Base-by-base conservation (phyloP, 805 yeast genomes). In the Cyberlindnera xylosilytica region DNA sequence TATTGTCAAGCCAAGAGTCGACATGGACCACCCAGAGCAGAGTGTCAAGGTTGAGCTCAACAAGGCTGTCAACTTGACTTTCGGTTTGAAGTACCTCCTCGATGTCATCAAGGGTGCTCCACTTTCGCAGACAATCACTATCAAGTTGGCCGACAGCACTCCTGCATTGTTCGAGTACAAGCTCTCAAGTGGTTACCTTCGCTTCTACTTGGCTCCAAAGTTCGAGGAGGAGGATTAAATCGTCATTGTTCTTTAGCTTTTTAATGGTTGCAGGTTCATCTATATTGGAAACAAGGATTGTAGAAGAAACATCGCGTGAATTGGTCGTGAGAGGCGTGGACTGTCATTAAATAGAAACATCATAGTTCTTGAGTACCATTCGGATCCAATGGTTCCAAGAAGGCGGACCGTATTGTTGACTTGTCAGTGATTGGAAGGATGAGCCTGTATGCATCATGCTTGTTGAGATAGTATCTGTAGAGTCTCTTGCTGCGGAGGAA, bases 191-290 rank as follows among this genome's bases (percentile, higher is more conserved):
- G 99, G 99, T 41, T 87, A 87, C 68, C 73, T 93, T 64, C 83
- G 96, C 64, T 93, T 86, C 78, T 93, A 87, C 78, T 77, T 93
- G 65, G 99, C 99, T 56, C 99, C 99, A 46, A 91, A 93, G 76
- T 88, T 93, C 63, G 96, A 86, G 52, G 98, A 90, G 51, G 96
- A 87, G 51, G 93, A 86, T 34, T 49, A 37, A 41, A 11, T 20
- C 5, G n/a, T 26, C n/a, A 26, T 9, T 26, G n/a, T 26, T 26
- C 18, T 10, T 7, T 19, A 20, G 24, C 18, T 19, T 32, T 32
- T 31, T 36, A 36, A 39, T 35, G 36, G 44, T 40, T 40, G 42
- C 42, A 29, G 42, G 42, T 34, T 39, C 38, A 24, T 27, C 42
- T 39, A 39, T 31, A 31, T 19, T 12, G 12, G 10, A 8, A 22